Conservation (phyloP, 139 green algal genomes). For the Chlamydomonas incerta region DNA sequence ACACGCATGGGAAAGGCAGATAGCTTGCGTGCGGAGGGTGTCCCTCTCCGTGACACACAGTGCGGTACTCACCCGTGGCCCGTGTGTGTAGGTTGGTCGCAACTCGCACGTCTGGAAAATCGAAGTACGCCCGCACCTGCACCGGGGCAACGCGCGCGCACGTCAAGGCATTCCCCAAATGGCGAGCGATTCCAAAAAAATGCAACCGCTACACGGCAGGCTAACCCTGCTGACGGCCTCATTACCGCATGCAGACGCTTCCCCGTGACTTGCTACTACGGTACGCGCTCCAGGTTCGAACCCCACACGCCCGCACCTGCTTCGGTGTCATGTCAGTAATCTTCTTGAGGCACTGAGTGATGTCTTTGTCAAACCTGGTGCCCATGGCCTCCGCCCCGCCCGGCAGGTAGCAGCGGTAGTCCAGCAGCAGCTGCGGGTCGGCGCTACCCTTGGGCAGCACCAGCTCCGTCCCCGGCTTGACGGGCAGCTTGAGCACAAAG, state of each 20-base stretch:
- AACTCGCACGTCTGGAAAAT: slow-evolving; percentile 31
- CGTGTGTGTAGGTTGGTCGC: slow-evolving; percentile 47
- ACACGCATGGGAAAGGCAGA: too few relatives aligned
- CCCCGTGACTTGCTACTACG: too few relatives aligned
- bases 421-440: slow-evolving; percentile 41
- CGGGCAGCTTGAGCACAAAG: slow-evolving; percentile 41
- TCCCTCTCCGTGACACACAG: background rate
- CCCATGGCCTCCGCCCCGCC: slow-evolving; percentile 3
- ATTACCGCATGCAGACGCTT: too few relatives aligned
- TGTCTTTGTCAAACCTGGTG: slow-evolving; percentile 40
- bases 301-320: background rate
- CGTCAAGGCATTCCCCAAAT: too few relatives aligned
- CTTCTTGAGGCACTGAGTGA: slow-evolving; percentile 36
- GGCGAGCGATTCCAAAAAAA: too few relatives aligned
- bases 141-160: background rate
- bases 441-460: background rate
- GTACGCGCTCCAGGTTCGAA: background rate
- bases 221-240: background rate
- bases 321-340: slow-evolving; percentile 44
- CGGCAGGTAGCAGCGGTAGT: slow-evolving; percentile 48
- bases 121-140: slow-evolving; percentile 48
- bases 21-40: background rate
- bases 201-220: too few relatives aligned
- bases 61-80: slow-evolving; percentile 44
- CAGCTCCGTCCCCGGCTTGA: background rate